These are phyloP conservation scores for Trichoderma pleuroti DNA, from an alignment of 2,329 filamentous ascomycete genomes.

Conservation along the genomic window DNA sequence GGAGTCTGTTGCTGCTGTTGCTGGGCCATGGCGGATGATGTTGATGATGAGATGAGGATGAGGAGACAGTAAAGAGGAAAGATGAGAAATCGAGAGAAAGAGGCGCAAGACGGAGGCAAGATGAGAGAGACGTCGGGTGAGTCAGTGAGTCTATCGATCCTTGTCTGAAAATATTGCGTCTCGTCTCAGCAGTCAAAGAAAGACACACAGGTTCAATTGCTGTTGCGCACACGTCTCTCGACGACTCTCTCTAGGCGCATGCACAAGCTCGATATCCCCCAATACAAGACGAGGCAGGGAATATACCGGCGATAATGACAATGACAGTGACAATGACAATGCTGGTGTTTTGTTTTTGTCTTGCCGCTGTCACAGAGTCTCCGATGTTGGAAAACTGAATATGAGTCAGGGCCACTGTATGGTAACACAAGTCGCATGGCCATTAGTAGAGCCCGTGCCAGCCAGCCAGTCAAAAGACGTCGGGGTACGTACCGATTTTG, in stretches of 20 bases:
- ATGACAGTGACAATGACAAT: neutral
- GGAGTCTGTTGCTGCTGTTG: neutral
- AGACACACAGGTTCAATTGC: neutral
- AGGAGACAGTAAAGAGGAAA: too few relatives aligned
- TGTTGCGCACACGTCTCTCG: neutral
- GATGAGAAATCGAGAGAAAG: too few relatives aligned
- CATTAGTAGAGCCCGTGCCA: neutral
- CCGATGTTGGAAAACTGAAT: neutral
- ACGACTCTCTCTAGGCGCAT: neutral
- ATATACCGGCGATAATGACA: neutral
- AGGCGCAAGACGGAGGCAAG: neutral
- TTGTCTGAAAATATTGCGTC: neutral
- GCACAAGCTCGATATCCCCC: neutral
- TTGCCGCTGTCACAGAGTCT: neutral
- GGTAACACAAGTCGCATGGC: neutral
- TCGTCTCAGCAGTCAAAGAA: neutral
- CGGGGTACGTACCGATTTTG: conserved; percentile 1
- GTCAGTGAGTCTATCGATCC: too few relatives aligned
- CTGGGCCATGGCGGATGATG: conserved; percentile 4
- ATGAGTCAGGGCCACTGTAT: conserved; percentile 10
- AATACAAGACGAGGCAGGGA: neutral
- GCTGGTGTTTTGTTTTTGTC: neutral
- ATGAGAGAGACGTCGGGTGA: neutral
- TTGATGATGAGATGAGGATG: neutral
- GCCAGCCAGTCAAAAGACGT: neutral